Base-by-base conservation (phyloP, 2,329 filamentous ascomycete genomes). In the Colletotrichum liriopes region DNA sequence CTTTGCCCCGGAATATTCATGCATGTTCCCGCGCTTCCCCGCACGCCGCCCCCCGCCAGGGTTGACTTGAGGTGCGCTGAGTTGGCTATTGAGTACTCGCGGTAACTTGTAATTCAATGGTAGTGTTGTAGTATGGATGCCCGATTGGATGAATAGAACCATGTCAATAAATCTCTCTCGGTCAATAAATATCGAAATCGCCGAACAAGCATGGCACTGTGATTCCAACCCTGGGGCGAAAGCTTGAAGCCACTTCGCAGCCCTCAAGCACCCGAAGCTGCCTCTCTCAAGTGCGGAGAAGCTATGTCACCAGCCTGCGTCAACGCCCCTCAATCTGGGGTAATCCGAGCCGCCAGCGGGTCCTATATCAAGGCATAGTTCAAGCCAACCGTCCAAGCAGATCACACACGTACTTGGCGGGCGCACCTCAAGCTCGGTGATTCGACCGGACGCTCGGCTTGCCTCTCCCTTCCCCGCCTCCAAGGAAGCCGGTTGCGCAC, bases 311-410 rank as follows among this genome's bases (percentile, higher is more conserved):
- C 45, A 37, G 43, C 29, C 20, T 26, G 65, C 43, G 52, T 67
- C n/a, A 32, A 41, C 58, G 35, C 58, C 18, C 47, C 62, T 23
- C 58, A 68, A 37, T 49, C 64, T 49, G 56, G 69, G 69, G 65
- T 60, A 69, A 69, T 68, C 64, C 65, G 69, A 72, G 59, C 69
- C 69, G 69, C 69, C 58, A 51, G 58, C 51, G 69, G 69, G 65
- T 64, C 43, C 32, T 43, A 39, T 55, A 39, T 43, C 39, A 60
- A 55, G 52, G 37, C 54, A 72, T 6, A 72, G 43, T 60, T 60
- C 18, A 41, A 59, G 45, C 64, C 26, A 45, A 47, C 23, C 49
- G 32, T 39, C 59, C 45, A 20, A 55, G 54, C 58, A 56, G 26
- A 54, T 29, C 20, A 29, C 16, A 26, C 51, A 37, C 35, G 18